Base-by-base conservation (phyloP, 148 eudicot genomes). In the Persicaria tinctoria region DNA sequence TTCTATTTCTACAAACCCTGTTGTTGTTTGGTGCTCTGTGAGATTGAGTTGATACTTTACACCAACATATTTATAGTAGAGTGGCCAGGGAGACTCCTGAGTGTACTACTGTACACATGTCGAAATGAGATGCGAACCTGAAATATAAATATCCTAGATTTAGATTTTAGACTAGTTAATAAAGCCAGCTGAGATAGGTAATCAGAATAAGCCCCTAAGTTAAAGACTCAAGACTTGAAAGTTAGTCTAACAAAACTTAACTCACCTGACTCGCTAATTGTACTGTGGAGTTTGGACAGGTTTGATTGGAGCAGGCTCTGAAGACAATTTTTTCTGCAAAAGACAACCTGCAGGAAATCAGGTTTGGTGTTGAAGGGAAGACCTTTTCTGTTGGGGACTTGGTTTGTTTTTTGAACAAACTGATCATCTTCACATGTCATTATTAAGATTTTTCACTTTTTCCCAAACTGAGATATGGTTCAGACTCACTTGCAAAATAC, bases 291-390 rank as follows among this genome's bases (percentile, higher is more conserved):
- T 56, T n/a, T 17, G 62, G 27, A n/a, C 62, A 56, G 17, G 62
- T 56, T 56, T 56, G 27, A 56, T n/a, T 56, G 17, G 62, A 56
- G 23, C 23, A 56, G 9, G 8, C 10, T 1, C 9, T 6, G 17
- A 56, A n/a, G 16, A 56, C 17, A 20, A 17, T 56, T 17, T 56
- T 17, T 56, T 56, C 27, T 56, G 62, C 62, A 20, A 56, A 60
- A 60, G 66, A 60, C 18, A 27, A 63, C 68, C 46, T 63, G 45
- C 68, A 32, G 68, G 45, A 63, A 63, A 27, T 27, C 68, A 11
- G 46, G 32, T 63, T 3, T 27, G 16, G 46, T 32, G 68, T 32
- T 54, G 64, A 59, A 20, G 45, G 46, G 68, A 63, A 63, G 68
- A 63, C 46, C 68, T 27, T 63, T 27, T 63, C 46, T 63, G 16